Conservation (phyloP, 2,329 filamentous ascomycete genomes). For the Torrubiellomyces zombiae region DNA sequence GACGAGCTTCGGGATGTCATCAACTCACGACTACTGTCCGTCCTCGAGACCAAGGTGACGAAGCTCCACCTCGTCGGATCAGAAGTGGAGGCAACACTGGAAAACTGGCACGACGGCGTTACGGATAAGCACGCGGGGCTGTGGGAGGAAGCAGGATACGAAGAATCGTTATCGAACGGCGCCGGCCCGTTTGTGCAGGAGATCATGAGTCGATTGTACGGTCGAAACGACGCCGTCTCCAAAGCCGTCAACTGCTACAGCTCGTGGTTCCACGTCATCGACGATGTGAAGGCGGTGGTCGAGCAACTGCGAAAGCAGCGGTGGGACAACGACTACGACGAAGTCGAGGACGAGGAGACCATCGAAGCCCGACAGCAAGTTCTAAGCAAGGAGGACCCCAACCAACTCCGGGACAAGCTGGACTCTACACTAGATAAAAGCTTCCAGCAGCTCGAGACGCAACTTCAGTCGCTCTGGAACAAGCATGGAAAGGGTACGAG, state of each 20-base stretch:
- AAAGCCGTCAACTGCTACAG: slow-evolving; percentile 47
- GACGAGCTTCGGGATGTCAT: slow-evolving; percentile 51
- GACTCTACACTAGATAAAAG: slow-evolving; percentile 37
- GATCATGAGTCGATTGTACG: slow-evolving; percentile 53
- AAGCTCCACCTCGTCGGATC: slow-evolving; percentile 49
- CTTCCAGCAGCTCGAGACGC: slow-evolving; percentile 40
- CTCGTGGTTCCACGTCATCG: slow-evolving; percentile 58
- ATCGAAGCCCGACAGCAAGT: slow-evolving; percentile 49
- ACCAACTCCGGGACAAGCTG: slow-evolving; percentile 42
- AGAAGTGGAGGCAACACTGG: slow-evolving; percentile 44
- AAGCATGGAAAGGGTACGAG: slow-evolving; percentile 26
- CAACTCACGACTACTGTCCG: slow-evolving; percentile 47
- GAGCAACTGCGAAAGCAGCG: slow-evolving; percentile 48
- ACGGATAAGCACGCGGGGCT: slow-evolving; percentile 37
- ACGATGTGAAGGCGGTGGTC: slow-evolving; percentile 45
- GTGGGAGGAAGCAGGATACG: slow-evolving; percentile 50
- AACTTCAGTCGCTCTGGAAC: slow-evolving; percentile 33
- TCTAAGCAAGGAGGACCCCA: slow-evolving; percentile 57
- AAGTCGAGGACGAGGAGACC: slow-evolving; percentile 57
- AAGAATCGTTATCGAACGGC: slow-evolving; percentile 47
- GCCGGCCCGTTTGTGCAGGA: slow-evolving; percentile 52
- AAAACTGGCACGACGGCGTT: slow-evolving; percentile 38
- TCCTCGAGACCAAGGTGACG: slow-evolving; percentile 46
- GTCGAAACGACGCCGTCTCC: slow-evolving; percentile 51
- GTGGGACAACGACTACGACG: slow-evolving; percentile 61